Evolutionary conservation across 345 rosid species (phyloP).

Genomic region (Heritiera fomes): DNA sequence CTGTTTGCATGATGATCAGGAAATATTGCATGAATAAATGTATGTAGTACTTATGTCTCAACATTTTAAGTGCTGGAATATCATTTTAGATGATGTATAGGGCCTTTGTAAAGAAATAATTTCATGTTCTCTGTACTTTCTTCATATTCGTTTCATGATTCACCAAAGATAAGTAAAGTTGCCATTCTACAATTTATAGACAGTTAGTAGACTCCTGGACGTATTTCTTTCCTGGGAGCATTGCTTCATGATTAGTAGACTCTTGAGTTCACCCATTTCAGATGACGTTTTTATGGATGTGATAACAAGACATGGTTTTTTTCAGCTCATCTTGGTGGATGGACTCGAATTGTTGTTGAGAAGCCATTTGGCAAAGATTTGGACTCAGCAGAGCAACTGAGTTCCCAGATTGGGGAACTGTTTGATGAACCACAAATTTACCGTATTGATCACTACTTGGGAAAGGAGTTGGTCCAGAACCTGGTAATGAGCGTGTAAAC

Average conservation of each 20-base stretch:
- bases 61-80: slow-evolving; percentile 8
- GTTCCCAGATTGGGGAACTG: slow-evolving; percentile 84
- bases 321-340: slow-evolving; percentile 90
- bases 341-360: slow-evolving; percentile 96
- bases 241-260: not conserved
- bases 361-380: slow-evolving; percentile 95
- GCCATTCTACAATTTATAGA: not conserved
- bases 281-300: not conserved
- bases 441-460: slow-evolving; percentile 94
- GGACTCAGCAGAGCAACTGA: slow-evolving; percentile 80
- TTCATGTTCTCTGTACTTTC: slow-evolving; percentile 1
- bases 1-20: slow-evolving; percentile 90
- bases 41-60: slow-evolving; percentile 33
- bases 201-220: not conserved
- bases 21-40: slow-evolving; percentile 85
- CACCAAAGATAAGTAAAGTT: not conserved
- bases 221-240: not conserved
- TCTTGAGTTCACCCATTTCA: not conserved
- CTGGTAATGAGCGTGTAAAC: slow-evolving; percentile 53
- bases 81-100: slow-evolving; percentile 14
- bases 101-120: not conserved
- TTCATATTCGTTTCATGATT: not conserved
- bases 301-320: not conserved
- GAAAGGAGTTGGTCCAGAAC: slow-evolving; percentile 97
- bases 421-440: slow-evolving; percentile 91